A percentile compares a stretch with the other conserved stretches of the same genome.
Conservation (phyloP, 2,329 filamentous ascomycete genomes). For the Lecanicillium sp. region DNA sequence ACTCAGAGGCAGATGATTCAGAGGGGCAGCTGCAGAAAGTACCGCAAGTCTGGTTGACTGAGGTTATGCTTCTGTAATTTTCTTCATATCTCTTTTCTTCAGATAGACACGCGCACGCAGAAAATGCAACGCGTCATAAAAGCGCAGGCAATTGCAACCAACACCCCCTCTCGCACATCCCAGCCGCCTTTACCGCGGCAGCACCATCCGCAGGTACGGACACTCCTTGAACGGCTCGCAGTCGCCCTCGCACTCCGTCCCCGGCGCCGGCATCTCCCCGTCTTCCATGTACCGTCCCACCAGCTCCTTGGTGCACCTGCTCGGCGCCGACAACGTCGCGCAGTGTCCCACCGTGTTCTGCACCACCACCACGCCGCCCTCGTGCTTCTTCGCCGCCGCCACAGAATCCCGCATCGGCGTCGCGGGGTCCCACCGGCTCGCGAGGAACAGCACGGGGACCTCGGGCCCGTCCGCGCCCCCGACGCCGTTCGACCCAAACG, state of each 20-base stretch:
- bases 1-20: no score
- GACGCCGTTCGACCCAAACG: constrained; percentile 17
- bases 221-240: constrained; percentile 17
- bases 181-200: not conserved
- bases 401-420: constrained; percentile 34
- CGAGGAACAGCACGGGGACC: constrained; percentile 33
- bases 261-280: constrained; percentile 18
- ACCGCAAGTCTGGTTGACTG: no score
- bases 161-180: no score
- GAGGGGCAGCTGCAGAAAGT: no score
- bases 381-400: constrained; percentile 14
- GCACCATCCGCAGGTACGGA: not conserved
- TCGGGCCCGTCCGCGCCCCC: constrained; percentile 23
- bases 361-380: constrained; percentile 18
- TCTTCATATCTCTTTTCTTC: no score
- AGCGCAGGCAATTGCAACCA: no score
- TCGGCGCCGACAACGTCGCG: constrained; percentile 14
- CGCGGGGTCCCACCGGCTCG: constrained; percentile 34
- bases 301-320: constrained; percentile 16
- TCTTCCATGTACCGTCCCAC: constrained; percentile 18
- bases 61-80: no score
- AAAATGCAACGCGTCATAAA: no score
- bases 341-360: constrained; percentile 22
- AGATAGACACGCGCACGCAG: no score
- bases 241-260: constrained; percentile 17